Base-by-base conservation (phyloP, 768 basidiomycete genomes). In the Lactarius sanguifluus region DNA sequence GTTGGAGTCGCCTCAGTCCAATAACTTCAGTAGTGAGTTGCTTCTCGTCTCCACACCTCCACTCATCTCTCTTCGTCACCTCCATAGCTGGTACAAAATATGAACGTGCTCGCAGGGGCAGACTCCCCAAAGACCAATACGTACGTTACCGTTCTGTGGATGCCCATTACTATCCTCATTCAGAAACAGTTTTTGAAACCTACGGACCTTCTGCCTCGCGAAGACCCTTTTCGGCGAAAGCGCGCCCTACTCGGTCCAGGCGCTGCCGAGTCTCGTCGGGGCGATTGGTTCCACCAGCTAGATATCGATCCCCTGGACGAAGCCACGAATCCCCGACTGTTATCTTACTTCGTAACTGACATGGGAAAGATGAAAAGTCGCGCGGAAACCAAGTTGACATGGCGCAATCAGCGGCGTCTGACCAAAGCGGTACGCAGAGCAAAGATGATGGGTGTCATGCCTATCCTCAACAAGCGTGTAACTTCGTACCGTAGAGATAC, bases 381-480 rank as follows among this genome's bases (percentile, higher is more conserved):
- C 61, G 81, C 83, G 10, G 73, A 82, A 36, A 96, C 92, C 0
- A 79, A 82, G 7, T 79, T 98, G 55, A 94, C 94, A 2, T 82
- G 86, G 76, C 87, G 86, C 77, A 89, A 79, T 62, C 96, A 97
- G 75, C 83, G 92, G 54, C 81, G 81, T 67, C 71, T 97, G 5
- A 90, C 86, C 66, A 94, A 94, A 77, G 91, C 94, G 54, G 89
- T 97, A 65, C 86, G 91, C 55, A 81, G 96, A 66, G 91, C 96
- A 65, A 92, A 90, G 78, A 88, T 89, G 83, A 95, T 96, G 91
- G 96, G 96, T 47, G 74, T 93, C 64, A 85, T 96, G 61, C 90
- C 93, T 5, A 69, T 79, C 41, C 62, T 70, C 55, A 62, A 50
- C 58, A 69, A 64, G 16, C 52, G 64, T 13, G 52, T 56, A 45